Evolutionary conservation across 495 filamentous ascomycete genomes (phyloP).

Genomic region (Neurospora intermedia): DNA sequence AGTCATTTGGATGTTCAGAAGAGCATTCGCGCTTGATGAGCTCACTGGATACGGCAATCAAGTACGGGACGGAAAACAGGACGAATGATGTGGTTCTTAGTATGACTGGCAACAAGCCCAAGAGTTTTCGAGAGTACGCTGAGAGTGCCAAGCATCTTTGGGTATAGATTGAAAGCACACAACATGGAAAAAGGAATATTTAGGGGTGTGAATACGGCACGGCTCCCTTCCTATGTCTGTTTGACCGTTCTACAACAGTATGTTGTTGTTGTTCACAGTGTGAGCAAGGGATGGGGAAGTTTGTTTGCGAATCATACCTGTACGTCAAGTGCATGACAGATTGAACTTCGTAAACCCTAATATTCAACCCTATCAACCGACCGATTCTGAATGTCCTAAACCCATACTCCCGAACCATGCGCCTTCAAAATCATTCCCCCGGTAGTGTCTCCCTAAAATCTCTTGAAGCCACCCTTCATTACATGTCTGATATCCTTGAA

Average conservation of each 20-base stretch:
- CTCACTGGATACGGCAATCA: constrained; percentile 25
- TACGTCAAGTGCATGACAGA: not conserved
- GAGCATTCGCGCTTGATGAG: constrained; percentile 25
- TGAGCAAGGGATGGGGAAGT: not conserved
- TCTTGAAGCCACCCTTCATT: not conserved
- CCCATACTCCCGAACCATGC: not conserved
- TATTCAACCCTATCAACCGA: not conserved
- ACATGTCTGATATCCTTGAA: not conserved
- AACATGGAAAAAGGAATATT: not conserved
- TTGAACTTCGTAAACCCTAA: not conserved
- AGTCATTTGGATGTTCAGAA: constrained; percentile 21
- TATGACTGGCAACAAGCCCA: constrained; percentile 26
- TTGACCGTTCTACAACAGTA: not conserved
- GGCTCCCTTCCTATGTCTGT: not conserved
- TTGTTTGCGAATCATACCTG: not conserved
- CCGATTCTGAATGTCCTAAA: not conserved
- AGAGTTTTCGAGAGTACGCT: constrained; percentile 24
- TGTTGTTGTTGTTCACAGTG: not conserved
- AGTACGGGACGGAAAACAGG: constrained; percentile 28
- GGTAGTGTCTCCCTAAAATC: not conserved
- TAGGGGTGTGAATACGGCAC: not conserved
- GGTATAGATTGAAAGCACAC: constrained; percentile 1
- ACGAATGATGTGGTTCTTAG: constrained; percentile 28
- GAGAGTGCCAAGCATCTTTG: constrained; percentile 24
- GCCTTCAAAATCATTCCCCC: not conserved